Conservation (phyloP, 225 moss, liverwort and hornwort genomes). For the Asterella californica region DNA sequence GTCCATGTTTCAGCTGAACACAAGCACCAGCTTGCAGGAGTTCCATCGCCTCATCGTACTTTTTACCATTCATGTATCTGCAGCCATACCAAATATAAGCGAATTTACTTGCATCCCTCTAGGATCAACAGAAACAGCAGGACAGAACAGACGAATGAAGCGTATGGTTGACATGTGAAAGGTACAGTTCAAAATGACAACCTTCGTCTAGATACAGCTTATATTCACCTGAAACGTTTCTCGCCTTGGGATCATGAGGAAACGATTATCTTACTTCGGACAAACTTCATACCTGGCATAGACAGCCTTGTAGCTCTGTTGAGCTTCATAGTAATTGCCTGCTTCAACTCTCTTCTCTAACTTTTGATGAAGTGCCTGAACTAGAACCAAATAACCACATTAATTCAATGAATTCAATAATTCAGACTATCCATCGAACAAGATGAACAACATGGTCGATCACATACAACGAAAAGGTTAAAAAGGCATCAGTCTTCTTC, state of each 20-base stretch:
- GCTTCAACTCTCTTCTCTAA: conserved; percentile 71
- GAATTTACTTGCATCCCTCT: background rate
- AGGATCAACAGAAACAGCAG: background rate
- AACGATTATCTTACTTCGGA: background rate
- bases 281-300: conserved; percentile 59
- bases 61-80: conserved; percentile 75
- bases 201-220: background rate
- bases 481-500: too few relatives aligned
- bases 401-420: too few relatives aligned
- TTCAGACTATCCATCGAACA: too few relatives aligned
- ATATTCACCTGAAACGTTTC: background rate
- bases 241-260: background rate
- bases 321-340: conserved; percentile 94
- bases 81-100: background rate
- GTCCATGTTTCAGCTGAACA: conserved; percentile 81
- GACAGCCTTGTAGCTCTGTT: conserved; percentile 88
- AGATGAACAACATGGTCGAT: too few relatives aligned
- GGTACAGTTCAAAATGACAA: background rate
- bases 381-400: background rate
- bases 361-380: conserved; percentile 40
- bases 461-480: too few relatives aligned
- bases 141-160: background rate
- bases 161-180: background rate
- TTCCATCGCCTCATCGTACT: conserved; percentile 77
- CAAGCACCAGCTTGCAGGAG: conserved; percentile 80